phyloP scores from a whole-genome alignment of 129 eudicot species.

The Saussurea involucrata region DNA sequence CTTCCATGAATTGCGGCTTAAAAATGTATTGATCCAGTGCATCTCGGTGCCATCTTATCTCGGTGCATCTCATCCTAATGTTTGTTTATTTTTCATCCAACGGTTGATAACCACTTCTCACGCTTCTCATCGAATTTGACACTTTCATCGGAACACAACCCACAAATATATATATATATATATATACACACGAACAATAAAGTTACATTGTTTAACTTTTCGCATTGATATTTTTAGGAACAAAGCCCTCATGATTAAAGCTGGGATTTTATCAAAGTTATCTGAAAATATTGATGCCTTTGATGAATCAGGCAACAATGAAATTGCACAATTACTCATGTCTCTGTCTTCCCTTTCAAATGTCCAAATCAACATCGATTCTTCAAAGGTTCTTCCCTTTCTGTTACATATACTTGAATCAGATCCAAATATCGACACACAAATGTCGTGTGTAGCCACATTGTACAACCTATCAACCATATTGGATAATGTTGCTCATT shows the following conservation, averaged over 20 bases:
- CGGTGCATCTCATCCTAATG: no score
- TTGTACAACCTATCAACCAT: slow-evolving; percentile 67
- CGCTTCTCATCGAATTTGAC: no score
- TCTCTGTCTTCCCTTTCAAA: slow-evolving; percentile 66
- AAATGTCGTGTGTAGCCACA: slow-evolving; percentile 49
- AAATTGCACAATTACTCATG: slow-evolving; percentile 58
- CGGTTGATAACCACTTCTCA: no score
- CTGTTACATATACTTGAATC: slow-evolving; percentile 48
- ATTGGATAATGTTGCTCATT: slow-evolving; percentile 53
- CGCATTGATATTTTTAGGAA: slow-evolving; percentile 47
- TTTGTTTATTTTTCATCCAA: no score
- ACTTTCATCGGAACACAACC: no score
- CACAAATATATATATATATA: no score
- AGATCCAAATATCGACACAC: slow-evolving; percentile 43
- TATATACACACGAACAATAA: no score
- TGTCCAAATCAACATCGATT: slow-evolving; percentile 46
- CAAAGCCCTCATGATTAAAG: slow-evolving; percentile 77
- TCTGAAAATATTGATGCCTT: slow-evolving; percentile 28
- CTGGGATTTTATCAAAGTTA: slow-evolving; percentile 75
- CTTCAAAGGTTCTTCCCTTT: slow-evolving; percentile 50
- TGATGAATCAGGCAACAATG: slow-evolving; percentile 51
- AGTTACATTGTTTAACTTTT: background rate
- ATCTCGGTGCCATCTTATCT: no score
- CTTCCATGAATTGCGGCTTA: no score
- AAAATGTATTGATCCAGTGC: no score